These are phyloP conservation scores for Acer negundo DNA, from an alignment of 345 rosid species.

Conservation along the genomic window DNA sequence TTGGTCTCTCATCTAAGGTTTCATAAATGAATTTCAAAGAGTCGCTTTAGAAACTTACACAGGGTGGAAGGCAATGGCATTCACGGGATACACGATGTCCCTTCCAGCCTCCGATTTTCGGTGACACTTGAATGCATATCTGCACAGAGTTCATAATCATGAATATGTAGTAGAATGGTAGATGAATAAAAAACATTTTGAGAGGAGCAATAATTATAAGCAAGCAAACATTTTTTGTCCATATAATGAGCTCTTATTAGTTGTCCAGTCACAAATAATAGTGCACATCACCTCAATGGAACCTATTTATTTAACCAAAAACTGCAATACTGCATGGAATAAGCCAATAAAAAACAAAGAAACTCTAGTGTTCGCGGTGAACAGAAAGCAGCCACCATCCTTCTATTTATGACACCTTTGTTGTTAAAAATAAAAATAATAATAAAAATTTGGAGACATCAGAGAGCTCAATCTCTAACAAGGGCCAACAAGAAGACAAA, in stretches of 20 bases:
- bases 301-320: background rate
- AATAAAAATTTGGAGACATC: background rate
- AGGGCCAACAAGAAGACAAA: background rate
- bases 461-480: background rate
- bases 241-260: background rate
- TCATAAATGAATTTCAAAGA: background rate
- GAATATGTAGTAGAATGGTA: conserved; percentile 6
- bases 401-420: background rate
- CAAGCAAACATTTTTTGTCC: background rate
- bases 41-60: conserved; percentile 60
- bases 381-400: background rate
- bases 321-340: too few relatives aligned
- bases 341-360: background rate
- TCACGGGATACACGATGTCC: conserved; percentile 94
- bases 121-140: conserved; percentile 99
- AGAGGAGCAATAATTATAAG: background rate
- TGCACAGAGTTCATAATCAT: conserved; percentile 32
- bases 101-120: conserved; percentile 96
- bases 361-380: background rate
- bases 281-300: background rate
- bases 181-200: conserved; percentile 1
- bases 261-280: background rate
- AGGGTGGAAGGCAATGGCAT: conserved; percentile 96
- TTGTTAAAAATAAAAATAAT: background rate
- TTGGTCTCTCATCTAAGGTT: background rate